Percentiles rank a stretch among this genome's conserved stretches.
Evolutionary conservation across 2,329 filamentous ascomycete species (phyloP).

Genomic region (Emericellopsis atlantica): DNA sequence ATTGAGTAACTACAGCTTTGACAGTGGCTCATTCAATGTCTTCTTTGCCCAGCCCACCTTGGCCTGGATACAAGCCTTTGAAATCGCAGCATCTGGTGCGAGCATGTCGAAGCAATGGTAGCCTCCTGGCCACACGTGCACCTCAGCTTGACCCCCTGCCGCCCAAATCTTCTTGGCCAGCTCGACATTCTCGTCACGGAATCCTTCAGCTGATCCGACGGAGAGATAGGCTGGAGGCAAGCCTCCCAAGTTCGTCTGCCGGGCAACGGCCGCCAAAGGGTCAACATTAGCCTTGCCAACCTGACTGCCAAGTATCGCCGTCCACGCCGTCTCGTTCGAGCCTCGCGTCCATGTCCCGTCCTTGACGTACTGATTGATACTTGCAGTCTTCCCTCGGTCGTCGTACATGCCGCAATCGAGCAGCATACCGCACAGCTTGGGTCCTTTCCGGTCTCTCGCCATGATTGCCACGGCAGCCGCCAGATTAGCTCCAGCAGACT

Average conservation of each 20-base stretch:
- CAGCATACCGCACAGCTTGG: slow-evolving; percentile 22
- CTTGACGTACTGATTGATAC: slow-evolving; percentile 16
- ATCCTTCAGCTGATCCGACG: slow-evolving; percentile 27
- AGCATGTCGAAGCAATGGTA: slow-evolving; percentile 24
- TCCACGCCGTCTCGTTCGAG: slow-evolving; percentile 27
- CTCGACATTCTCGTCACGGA: slow-evolving; percentile 24
- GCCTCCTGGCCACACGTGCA: slow-evolving; percentile 28
- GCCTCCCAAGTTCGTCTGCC: slow-evolving; percentile 19
- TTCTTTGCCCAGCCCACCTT: slow-evolving; percentile 7
- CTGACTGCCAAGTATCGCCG: slow-evolving; percentile 21
- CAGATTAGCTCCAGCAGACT: slow-evolving; percentile 28
- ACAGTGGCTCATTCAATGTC: neutral
- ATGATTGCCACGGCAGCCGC: slow-evolving; percentile 23
- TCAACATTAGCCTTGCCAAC: slow-evolving; percentile 18
- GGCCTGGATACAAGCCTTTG: slow-evolving; percentile 5
- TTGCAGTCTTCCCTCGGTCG: slow-evolving; percentile 20
- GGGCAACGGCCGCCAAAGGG: slow-evolving; percentile 17
- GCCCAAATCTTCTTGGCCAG: slow-evolving; percentile 25
- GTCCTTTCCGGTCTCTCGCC: slow-evolving; percentile 18
- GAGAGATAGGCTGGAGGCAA: slow-evolving; percentile 30
- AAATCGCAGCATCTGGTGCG: slow-evolving; percentile 6
- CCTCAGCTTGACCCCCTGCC: slow-evolving; percentile 25
- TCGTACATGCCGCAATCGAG: slow-evolving; percentile 35
- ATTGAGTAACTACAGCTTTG: slow-evolving; percentile 2
- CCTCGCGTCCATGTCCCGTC: slow-evolving; percentile 20